Conservation (phyloP, 1,284 basidiomycete genomes). For the Marasmius tenuissimus region DNA sequence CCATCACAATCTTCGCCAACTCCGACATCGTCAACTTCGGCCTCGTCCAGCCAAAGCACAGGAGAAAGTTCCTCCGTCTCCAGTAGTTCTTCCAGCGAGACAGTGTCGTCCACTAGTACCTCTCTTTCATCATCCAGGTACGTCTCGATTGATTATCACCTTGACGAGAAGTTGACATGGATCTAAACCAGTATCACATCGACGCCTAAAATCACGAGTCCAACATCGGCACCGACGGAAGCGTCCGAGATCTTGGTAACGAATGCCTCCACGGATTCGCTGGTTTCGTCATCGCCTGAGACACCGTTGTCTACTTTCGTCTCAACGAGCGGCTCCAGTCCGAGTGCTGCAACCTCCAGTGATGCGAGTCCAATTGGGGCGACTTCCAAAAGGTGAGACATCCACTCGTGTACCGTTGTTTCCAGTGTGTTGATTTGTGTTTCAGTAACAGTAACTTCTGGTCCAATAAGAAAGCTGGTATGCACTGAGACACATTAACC, state of each 20-base stretch:
- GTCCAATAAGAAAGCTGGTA: conserved; percentile 39
- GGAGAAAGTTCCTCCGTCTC: not conserved
- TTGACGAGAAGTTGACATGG: not conserved
- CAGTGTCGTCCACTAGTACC: not conserved
- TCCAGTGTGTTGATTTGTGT: conserved; percentile 7
- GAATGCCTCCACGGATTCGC: not conserved
- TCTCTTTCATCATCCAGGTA: not conserved
- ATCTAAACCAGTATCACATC: not conserved
- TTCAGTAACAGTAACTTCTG: conserved; percentile 38
- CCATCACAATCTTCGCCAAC: not conserved
- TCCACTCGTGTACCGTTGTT: not conserved
- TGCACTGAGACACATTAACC: not conserved
- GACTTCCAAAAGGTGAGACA: not conserved
- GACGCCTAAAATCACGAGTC: not conserved
- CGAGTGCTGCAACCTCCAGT: not conserved
- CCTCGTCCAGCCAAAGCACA: not conserved
- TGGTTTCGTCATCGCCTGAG: not conserved
- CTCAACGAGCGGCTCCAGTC: not conserved
- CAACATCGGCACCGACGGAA: not conserved
- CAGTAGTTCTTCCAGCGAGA: not conserved
- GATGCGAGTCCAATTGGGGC: not conserved
- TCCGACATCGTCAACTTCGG: not conserved
- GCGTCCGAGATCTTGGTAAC: not conserved
- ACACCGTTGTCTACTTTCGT: not conserved
- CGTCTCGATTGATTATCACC: not conserved